Percentiles rank a stretch among this genome's conserved stretches.
phyloP scores from a whole-genome alignment of 2,329 filamentous ascomycete species.

The Fusarium fujikuroi region DNA sequence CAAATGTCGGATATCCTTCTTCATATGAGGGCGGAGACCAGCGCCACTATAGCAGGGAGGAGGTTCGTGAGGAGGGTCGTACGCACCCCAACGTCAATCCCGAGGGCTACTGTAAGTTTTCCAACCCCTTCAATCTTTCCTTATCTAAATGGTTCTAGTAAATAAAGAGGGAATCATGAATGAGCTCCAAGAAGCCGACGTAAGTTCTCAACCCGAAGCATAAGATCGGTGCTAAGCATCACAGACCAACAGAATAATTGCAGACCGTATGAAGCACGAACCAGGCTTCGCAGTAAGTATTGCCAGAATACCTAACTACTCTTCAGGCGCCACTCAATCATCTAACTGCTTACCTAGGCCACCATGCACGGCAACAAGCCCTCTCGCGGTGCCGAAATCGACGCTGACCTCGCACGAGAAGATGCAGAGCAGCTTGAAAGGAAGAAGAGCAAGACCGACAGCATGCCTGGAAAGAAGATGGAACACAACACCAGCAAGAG shows the following conservation, averaged over 20 bases:
- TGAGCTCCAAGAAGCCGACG: constrained; percentile 16
- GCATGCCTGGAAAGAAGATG: constrained; percentile 17
- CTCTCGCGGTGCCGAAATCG: constrained; percentile 19
- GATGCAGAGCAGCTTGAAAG: constrained; percentile 20
- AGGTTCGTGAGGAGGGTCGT: constrained; percentile 4
- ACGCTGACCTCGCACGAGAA: constrained; percentile 22
- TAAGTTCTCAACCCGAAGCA: background rate
- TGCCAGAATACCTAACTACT: rapidly evolving
- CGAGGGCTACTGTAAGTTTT: constrained; percentile 18
- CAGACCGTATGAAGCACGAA: constrained; percentile 26
- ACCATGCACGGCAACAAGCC: constrained; percentile 29
- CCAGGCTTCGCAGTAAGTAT: constrained; percentile 22
- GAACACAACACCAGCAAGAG: background rate
- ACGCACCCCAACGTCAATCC: constrained; percentile 13
- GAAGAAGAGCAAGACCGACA: constrained; percentile 15
- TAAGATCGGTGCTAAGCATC: background rate
- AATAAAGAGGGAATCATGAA: constrained; percentile 30
- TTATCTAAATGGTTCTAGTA: background rate
- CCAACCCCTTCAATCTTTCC: rapidly evolving
- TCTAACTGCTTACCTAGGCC: background rate
- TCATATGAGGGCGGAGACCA: constrained; percentile 29
- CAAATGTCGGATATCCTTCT: constrained; percentile 21
- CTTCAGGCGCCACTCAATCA: background rate
- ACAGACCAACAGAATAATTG: constrained; percentile 9
- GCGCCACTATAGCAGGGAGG: constrained; percentile 14